These are phyloP conservation scores for Asterella californica DNA, from an alignment of 225 moss, liverwort and hornwort species.

Conservation along the genomic window DNA sequence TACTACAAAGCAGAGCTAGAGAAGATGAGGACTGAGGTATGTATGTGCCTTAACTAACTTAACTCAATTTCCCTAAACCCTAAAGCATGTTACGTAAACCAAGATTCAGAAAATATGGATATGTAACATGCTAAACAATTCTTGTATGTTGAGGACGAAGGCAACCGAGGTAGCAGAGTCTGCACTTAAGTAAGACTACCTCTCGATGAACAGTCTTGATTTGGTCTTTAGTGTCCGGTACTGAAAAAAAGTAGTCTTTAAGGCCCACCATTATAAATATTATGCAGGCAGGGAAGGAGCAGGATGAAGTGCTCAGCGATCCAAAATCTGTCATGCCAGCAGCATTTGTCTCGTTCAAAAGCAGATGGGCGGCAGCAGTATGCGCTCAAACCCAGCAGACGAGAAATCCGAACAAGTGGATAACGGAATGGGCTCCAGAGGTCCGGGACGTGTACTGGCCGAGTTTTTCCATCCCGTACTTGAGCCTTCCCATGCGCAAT, in stretches of 20 bases:
- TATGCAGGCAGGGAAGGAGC: conserved; percentile 51
- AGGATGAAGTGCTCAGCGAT: conserved; percentile 42
- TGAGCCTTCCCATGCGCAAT: conserved; percentile 52
- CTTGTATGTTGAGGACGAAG: too few relatives aligned
- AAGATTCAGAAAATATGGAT: too few relatives aligned
- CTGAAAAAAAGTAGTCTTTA: too few relatives aligned
- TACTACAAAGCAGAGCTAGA: conserved; percentile 51
- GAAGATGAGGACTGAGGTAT: conserved; percentile 51
- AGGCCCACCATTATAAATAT: neutral
- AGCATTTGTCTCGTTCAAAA: conserved; percentile 74
- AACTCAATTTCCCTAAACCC: too few relatives aligned
- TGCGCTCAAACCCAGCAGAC: conserved; percentile 83
- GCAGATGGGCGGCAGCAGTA: conserved; percentile 61
- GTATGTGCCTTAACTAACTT: neutral
- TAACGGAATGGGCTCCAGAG: conserved; percentile 77
- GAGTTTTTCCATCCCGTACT: conserved; percentile 69
- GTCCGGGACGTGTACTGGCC: conserved; percentile 76
- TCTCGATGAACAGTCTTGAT: neutral
- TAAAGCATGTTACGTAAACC: too few relatives aligned
- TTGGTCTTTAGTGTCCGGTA: too few relatives aligned
- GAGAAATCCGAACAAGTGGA: conserved; percentile 67
- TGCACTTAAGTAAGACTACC: neutral
- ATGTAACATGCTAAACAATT: too few relatives aligned
- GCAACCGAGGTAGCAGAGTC: too few relatives aligned
- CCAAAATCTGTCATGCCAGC: conserved; percentile 45